These are phyloP conservation scores for Apocynum venetum DNA, from an alignment of 257 asterid genomes.

Conservation along the genomic window DNA sequence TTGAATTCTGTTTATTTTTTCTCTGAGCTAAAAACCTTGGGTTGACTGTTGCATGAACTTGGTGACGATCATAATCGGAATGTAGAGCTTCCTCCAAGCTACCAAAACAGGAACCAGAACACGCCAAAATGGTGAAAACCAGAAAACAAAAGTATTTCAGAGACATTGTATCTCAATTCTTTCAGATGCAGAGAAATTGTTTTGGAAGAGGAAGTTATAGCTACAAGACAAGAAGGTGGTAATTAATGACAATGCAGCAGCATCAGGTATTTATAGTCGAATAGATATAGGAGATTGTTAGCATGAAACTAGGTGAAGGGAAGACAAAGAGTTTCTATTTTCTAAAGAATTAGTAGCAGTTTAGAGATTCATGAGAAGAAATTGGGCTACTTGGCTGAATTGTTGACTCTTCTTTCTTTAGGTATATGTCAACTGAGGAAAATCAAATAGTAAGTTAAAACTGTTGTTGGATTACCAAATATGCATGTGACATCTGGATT, in stretches of 20 bases:
- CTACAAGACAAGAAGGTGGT: not conserved
- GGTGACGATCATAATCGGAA: not conserved
- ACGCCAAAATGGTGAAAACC: conserved; percentile 28
- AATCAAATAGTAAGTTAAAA: not conserved
- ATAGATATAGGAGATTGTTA: not conserved
- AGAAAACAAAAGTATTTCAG: conserved; percentile 21
- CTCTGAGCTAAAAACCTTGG: not conserved
- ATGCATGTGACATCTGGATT: not conserved
- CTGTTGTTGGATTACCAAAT: conserved; percentile 16
- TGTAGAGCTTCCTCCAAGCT: conserved; percentile 1
- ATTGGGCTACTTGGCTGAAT: not conserved
- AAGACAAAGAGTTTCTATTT: not conserved
- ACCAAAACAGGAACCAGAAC: conserved; percentile 32
- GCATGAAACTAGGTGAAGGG: not conserved
- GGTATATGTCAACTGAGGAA: conserved; percentile 25
- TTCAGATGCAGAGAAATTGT: not conserved
- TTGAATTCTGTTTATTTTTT: too few relatives aligned
- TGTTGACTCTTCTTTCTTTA: conserved; percentile 22
- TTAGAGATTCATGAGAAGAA: conserved; percentile 6
- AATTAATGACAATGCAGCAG: conserved; percentile 9
- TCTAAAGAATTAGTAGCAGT: not conserved
- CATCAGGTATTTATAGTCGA: conserved; percentile 5
- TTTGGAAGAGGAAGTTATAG: not conserved
- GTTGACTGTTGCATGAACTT: not conserved
- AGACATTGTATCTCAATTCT: conserved; percentile 22